Evolutionary conservation across 2,329 filamentous ascomycete species (phyloP).

Genomic region (Colletotrichum kahawae): DNA sequence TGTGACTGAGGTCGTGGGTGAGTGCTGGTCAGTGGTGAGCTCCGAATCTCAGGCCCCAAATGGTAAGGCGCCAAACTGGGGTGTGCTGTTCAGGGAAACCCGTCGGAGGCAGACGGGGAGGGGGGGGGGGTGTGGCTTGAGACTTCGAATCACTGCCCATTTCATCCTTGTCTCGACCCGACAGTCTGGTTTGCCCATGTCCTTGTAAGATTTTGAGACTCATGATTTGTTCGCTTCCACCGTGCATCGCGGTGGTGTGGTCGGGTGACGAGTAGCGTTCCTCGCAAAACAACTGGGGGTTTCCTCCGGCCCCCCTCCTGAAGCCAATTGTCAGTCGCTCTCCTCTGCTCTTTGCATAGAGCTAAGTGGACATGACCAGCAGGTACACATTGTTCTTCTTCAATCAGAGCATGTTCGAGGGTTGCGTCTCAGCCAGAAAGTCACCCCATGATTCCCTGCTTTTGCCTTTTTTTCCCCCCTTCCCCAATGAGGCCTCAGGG

Average conservation of each 20-base stretch:
- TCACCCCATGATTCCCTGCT: slow-evolving; percentile 11
- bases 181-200: slow-evolving; percentile 1
- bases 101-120: background rate
- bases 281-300: background rate
- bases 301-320: background rate
- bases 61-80: background rate
- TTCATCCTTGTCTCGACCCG: background rate
- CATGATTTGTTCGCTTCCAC: slow-evolving; percentile 5
- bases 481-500: background rate
- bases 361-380: background rate
- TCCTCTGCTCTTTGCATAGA: background rate
- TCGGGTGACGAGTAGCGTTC: background rate
- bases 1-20: background rate
- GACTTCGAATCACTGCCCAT: background rate
- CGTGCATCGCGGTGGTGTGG: background rate
- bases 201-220: background rate
- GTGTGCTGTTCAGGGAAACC: background rate
- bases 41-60: background rate
- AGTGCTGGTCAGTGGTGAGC: background rate
- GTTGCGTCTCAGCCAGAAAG: slow-evolving; percentile 1
- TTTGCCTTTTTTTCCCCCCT: background rate
- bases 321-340: background rate
- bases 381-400: background rate
- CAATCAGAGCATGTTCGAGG: slow-evolving; percentile 4
- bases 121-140: background rate